These are phyloP conservation scores for Nakazawaea laoshanensis DNA, from an alignment of 805 yeast species.

Conservation along the genomic window DNA sequence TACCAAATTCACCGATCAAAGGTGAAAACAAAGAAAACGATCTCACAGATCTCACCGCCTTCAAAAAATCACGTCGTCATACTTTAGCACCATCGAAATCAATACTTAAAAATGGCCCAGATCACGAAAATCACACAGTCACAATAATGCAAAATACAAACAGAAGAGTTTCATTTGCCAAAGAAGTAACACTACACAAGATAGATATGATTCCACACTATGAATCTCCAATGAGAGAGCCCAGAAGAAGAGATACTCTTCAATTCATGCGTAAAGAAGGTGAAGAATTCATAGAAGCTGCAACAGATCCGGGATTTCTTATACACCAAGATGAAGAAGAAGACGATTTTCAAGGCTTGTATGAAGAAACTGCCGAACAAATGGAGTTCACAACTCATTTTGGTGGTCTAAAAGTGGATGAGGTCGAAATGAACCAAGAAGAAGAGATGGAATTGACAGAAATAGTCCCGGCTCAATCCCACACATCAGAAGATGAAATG, in stretches of 20 bases:
- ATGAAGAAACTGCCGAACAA: constrained; percentile 1
- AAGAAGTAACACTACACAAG: constrained; percentile 61
- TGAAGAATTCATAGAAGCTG: neutral
- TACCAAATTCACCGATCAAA: constrained; percentile 11
- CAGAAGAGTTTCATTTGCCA: constrained; percentile 71
- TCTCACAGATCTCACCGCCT: neutral
- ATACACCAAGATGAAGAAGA: constrained; percentile 9
- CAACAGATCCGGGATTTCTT: constrained; percentile 1
- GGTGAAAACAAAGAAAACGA: constrained; percentile 5
- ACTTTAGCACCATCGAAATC: constrained; percentile 29
- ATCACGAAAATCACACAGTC: constrained; percentile 24
- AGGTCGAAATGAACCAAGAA: constrained; percentile 7
- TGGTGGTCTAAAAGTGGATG: constrained; percentile 9
- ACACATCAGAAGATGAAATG: constrained; percentile 1
- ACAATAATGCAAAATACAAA: constrained; percentile 25
- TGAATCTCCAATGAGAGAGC: constrained; percentile 12
- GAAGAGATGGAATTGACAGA: neutral
- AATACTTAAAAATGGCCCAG: constrained; percentile 25
- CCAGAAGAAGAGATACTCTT: constrained; percentile 19
- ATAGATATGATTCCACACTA: constrained; percentile 28
- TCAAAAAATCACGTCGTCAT: constrained; percentile 17
- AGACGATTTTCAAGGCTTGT: constrained; percentile 2
- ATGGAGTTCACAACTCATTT: neutral
- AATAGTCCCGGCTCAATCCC: too few relatives aligned
- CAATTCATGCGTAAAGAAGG: constrained; percentile 16